Base-by-base conservation (phyloP, 345 rosid species). In the Euclidium syriacum region DNA sequence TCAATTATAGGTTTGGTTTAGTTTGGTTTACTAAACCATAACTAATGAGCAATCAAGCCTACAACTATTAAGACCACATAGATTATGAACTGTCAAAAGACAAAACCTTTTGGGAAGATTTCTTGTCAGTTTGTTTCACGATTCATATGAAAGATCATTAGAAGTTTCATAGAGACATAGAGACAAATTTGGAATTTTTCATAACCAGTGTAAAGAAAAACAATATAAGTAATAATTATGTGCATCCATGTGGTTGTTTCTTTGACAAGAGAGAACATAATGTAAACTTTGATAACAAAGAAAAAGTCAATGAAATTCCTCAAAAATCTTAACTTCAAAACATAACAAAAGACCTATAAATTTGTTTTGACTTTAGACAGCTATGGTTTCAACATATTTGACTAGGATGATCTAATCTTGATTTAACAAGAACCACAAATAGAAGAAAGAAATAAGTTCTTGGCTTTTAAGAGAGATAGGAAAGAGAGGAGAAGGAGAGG, bases 71-170 rank as follows among this genome's bases (percentile, higher is more conserved):
- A 60, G 62, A 27, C 61, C 73, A 55, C 62, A 69, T 53, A 35
- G 27, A 70, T 70, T 15, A 69, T 70, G 69, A 70, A 62, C 68
- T 70, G 68, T 62, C 58, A 22, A 16, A 36, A 70, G 69, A 70
- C 64, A 70, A 62, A 70, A 62, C 51, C 57, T 44, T 36, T 10
- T 16, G 17, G 18, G 11, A 36, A 61, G 50, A 62, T 70, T 35
- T 62, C 42, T 53, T 70, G 74, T 62, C 68, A 70, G 23, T 38
- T 70, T 70, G 68, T 40, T 70, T 62, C 17, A 10, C 26, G 48
- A 58, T 58, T 61, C 50, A 44, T 52, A 14, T 42, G 56, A 60
- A 61, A 52, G 26, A 62, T 70, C 36, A 62, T 41, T 26, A 54
- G 58, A 62, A 70, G 63, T 52, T 60, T 69, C 62, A 44, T 24